Base-by-base conservation (phyloP, 345 rosid species). In the Citrus glauca region DNA sequence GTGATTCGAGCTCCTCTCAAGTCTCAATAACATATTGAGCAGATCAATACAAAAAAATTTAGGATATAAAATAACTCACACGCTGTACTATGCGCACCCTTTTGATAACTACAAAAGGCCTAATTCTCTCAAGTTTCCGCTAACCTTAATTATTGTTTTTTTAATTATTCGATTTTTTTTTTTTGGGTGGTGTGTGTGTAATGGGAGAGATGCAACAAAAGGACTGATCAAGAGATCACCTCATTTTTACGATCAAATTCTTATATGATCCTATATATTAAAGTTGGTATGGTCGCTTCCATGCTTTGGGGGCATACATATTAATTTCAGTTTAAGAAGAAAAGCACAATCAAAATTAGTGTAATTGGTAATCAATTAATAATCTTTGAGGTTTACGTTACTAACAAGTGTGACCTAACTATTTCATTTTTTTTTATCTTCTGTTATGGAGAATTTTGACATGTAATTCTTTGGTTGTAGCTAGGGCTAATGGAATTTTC, bases 41-140 rank as follows among this genome's bases (percentile, higher is more conserved):
- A 71, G 59, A 73, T 62, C 66, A 80, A 72, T 65, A 37, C 74
- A 30, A 24, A 16, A 16, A 55, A 17, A 5, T 50, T 65, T 77
- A 22, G 32, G 59, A 42, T 72, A 75, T 72, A 72, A 16, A 76
- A 72, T 62, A 71, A 37, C 35, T 71, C 81, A 65, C 84, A 71
- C 66, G 79, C 83, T 74, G 16, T 66, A 56, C 77, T 25, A n/a
- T 70, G 66, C 9, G 35, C 77, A 71, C 35, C 76, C 75, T 53
- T 71, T 75, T 56, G 72, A 65, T 56, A 4, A 27, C 75, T 74
- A 11, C 28, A 30, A 66, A 68, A 40, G 14, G 60, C 80, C 66
- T 30, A 16, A 20, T 74, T 37, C 74, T 78, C 73, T 62, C 78
- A 71, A 77, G 55, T 73, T 65, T 81, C 53, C 33, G 57, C 71